A percentile compares a stretch with the other conserved stretches of the same genome.
Evolutionary conservation across 129 eudicot species (phyloP).

Genomic region (sunflower (Helianthus annuus)): DNA sequence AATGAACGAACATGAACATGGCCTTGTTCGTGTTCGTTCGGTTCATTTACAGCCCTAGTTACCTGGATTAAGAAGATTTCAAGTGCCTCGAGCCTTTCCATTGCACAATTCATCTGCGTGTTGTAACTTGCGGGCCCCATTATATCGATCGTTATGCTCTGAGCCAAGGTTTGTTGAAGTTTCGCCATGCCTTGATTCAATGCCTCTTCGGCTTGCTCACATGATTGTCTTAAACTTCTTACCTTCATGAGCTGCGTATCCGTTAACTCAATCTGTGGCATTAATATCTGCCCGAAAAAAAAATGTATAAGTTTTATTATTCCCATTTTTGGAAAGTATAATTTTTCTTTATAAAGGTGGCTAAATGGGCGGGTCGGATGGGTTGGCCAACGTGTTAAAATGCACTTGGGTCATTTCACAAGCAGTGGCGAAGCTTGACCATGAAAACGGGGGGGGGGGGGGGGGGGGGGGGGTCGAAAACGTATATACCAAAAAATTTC

Average conservation of each 20-base stretch:
- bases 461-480: no score
- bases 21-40: no score
- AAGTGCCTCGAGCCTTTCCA: constrained; percentile 72
- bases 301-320: neutral
- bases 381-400: constrained; percentile 1
- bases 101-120: constrained; percentile 56
- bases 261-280: constrained; percentile 66
- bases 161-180: constrained; percentile 79
- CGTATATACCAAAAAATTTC: no score
- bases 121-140: constrained; percentile 45
- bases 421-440: no score
- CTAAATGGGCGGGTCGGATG: constrained; percentile 7
- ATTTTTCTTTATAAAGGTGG: neutral
- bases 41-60: no score
- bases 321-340: neutral
- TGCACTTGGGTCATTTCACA: neutral
- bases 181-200: constrained; percentile 81
- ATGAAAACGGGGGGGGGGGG: no score
- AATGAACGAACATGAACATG: no score
- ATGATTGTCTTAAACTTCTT: constrained; percentile 54
- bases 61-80: constrained; percentile 86
- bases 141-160: constrained; percentile 49
- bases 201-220: constrained; percentile 95
- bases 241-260: constrained; percentile 57
- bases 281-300: constrained; percentile 48